Base-by-base conservation (phyloP, 139 green algal genomes). In the Chlorella vulgaris region DNA sequence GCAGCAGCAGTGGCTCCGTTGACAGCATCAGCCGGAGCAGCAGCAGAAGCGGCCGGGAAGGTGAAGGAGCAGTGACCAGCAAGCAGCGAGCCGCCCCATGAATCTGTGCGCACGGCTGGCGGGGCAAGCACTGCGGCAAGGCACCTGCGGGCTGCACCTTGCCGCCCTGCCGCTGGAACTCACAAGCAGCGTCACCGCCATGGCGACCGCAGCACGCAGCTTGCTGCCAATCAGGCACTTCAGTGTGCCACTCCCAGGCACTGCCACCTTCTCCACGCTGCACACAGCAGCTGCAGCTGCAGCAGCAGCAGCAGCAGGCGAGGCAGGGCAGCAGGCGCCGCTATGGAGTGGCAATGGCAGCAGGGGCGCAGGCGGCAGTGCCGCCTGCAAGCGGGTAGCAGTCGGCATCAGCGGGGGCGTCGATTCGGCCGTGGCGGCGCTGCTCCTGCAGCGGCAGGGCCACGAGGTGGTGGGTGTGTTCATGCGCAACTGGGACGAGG, bases 401-500 rank as follows among this genome's bases (percentile, higher is more conserved):
- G 92, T 96, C 24, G 93, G 85, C 3, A 60, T 97, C 35, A 95
- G 89, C 15, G 93, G 93, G 5, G 93, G 93, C 26, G 93, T 97
- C 21, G 93, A 97, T 85, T 96, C 92, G 26, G 88, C 92, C 4
- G 86, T 97, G 35, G 90, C 92, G 31, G 91, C 91, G 8, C 74
- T 91, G 58, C 81, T 94, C 55, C 78, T 95, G 62, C 78, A 92
- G 77, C 69, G 50, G 35, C 58, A 66, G 77, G 92, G 74, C 29
- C 50, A 86, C 74, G 73, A 92, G 2, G 84, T 96, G 69, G 81
- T 92, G 53, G 91, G 90, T 21, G 74, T 95, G 35, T 92, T 92
- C 89, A 95, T 95, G 93, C 86, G 88, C 80, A 97, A 94, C 80
- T 97, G 94, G 94, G 94, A 97, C 66, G 87, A 89, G 60, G 67